These are phyloP conservation scores for Vararia minispora DNA, from an alignment of 768 basidiomycete genomes.

Conservation along the genomic window DNA sequence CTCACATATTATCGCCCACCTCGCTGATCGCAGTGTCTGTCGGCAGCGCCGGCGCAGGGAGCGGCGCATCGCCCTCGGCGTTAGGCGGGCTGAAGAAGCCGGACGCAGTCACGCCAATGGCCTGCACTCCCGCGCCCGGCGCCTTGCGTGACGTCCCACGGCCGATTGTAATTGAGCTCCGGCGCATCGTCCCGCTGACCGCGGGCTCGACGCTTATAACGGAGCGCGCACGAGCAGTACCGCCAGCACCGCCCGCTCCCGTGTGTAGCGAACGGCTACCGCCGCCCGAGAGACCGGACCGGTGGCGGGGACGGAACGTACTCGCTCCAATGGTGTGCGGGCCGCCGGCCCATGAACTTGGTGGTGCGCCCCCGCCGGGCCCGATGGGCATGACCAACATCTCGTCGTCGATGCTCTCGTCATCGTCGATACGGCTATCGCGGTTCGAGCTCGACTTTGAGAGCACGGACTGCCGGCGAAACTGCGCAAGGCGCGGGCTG, in stretches of 20 bases:
- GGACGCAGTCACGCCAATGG: slow-evolving; percentile 60
- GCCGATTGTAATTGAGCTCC: slow-evolving; percentile 57
- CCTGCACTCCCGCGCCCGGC: slow-evolving; percentile 65
- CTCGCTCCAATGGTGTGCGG: slow-evolving; percentile 13
- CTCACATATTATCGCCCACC: no score
- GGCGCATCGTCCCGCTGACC: slow-evolving; percentile 21
- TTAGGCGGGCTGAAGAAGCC: slow-evolving; percentile 65
- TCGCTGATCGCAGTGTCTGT: no score
- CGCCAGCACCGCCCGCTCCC: slow-evolving; percentile 17
- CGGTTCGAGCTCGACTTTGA: slow-evolving; percentile 15
- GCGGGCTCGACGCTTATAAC: slow-evolving; percentile 55
- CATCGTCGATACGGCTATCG: slow-evolving; percentile 34
- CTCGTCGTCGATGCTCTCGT: slow-evolving; percentile 67
- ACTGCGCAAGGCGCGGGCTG: slow-evolving; percentile 3
- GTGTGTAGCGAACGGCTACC: slow-evolving; percentile 25
- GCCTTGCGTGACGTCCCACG: slow-evolving; percentile 50
- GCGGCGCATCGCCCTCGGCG: no score
- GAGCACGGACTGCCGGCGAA: slow-evolving; percentile 11
- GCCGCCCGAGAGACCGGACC: slow-evolving; percentile 22
- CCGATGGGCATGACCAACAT: slow-evolving; percentile 68
- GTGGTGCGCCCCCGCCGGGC: slow-evolving; percentile 24
- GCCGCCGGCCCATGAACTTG: slow-evolving; percentile 26
- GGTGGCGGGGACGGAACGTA: slow-evolving; percentile 31
- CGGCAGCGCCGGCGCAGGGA: slow-evolving; percentile 19
- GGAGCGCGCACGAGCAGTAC: slow-evolving; percentile 37